Evolutionary conservation across 805 yeast genomes (phyloP), one percentile per base, ranked within the genome.

Genomic region (Zygosaccharomyces pseudorouxii): DNA sequence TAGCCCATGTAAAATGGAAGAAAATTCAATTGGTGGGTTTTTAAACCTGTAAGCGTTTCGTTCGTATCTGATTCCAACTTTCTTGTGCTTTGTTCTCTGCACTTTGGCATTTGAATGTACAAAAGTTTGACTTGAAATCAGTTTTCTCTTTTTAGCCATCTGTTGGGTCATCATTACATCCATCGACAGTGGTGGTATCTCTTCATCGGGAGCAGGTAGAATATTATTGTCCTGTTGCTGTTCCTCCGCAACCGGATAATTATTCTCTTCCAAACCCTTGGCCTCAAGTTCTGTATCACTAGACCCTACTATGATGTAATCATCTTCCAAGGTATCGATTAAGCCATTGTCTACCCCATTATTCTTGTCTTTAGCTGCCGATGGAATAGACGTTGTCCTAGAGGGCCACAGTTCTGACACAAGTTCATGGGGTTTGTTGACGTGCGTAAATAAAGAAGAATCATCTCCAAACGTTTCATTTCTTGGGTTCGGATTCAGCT

Each of bases 1-100:
- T 27, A 86, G 69, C 11, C 82, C 77, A 20, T 67, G 61, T 4
- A 72, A 59, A 14, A 81, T 71, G 41, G 71, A 74, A 3, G 38
- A 33, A 28, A 50, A 55, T 1, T 48, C 31, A 0, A 74, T 45
- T 9, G 58, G 54, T 5, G 58, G 49, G 2, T 29, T 42, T 23
- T 66, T 51, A 27, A 51, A 58, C 10, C 16, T 9, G 29, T 36
- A 55, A 2, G 54, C 44, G 8, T 41, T 40, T 23, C 28, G 23
- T 18, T 22, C 46, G 16, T 45, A 18, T 30, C 29, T 38, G 16
- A 51, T 47, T 4, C 51, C 54, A 16, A 23, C 11, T 18, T 29
- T 14, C 22, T 25, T 20, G 22, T 14, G n/a, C 28, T 36, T 48
- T 30, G 10, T 12, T 30, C 29, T 49, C 25, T 37, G 41, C 10